A percentile compares a stretch with the other conserved stretches of the same genome.
Evolutionary conservation across 768 basidiomycete species (phyloP).

Genomic region (Serendipita sp.): DNA sequence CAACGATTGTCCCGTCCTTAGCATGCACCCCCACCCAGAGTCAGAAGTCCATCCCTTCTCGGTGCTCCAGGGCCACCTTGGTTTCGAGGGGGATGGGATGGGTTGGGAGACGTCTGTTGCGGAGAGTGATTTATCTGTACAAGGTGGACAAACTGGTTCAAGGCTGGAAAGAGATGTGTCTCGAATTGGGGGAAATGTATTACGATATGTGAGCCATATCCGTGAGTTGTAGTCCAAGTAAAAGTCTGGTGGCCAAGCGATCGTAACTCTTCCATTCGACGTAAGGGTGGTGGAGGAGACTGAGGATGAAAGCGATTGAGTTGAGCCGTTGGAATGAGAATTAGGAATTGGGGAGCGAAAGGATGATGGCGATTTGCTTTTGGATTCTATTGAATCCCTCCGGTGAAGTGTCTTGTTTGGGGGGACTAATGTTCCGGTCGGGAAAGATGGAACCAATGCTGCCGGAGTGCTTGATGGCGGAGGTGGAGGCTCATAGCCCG

Average conservation of each 20-base stretch:
- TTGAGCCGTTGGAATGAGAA: constrained; percentile 12
- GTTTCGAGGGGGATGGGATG: constrained; percentile 33
- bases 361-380: constrained; percentile 12
- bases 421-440: neutral
- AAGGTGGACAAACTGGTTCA: constrained; percentile 21
- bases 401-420: constrained; percentile 8
- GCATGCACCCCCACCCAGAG: constrained; percentile 86
- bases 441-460: constrained; percentile 18
- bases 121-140: constrained; percentile 16
- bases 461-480: constrained; percentile 11
- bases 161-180: constrained; percentile 34
- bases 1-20: constrained; percentile 72
- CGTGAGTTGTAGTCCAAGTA: constrained; percentile 79
- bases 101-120: constrained; percentile 15
- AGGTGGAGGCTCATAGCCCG: constrained; percentile 44
- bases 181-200: constrained; percentile 68
- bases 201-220: constrained; percentile 86
- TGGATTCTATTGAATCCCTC: neutral
- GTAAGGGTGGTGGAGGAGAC: constrained; percentile 15
- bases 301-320: constrained; percentile 20
- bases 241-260: constrained; percentile 64
- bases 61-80: constrained; percentile 47
- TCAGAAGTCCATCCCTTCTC: constrained; percentile 77
- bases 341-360: constrained; percentile 2
- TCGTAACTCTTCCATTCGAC: constrained; percentile 10